Percentiles rank a stretch among this genome's conserved stretches.
Conservation (phyloP, 2,329 filamentous ascomycete genomes). For the Arthrocladium fulminans region DNA sequence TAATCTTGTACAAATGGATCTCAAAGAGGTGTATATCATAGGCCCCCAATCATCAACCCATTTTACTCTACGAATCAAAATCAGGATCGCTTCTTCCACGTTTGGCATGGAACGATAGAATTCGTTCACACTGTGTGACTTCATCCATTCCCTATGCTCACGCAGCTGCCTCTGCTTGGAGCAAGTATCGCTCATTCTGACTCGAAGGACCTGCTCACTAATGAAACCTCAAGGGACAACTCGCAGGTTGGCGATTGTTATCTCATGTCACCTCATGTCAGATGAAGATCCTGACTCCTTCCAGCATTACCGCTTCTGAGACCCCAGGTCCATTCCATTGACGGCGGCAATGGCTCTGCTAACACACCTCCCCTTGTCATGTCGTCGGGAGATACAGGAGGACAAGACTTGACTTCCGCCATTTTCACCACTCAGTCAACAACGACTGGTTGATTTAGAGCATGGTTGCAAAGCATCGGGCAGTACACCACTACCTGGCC, state of each 20-base stretch:
- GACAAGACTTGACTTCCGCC: slow-evolving; percentile 21
- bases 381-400: slow-evolving; percentile 19
- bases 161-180: neutral
- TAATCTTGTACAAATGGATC: no score
- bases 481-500: no score
- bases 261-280: slow-evolving; percentile 37
- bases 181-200: neutral
- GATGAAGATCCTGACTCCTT: slow-evolving; percentile 37
- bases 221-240: neutral
- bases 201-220: neutral
- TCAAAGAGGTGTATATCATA: no score
- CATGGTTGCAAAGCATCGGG: no score
- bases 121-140: no score
- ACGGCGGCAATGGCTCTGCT: slow-evolving; percentile 22
- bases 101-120: no score
- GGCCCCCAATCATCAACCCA: no score
- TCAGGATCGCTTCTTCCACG: no score
- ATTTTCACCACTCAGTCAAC: slow-evolving; percentile 28
- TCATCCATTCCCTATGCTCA: neutral
- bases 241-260: slow-evolving; percentile 39
- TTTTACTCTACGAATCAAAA: no score
- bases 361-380: slow-evolving; percentile 22
- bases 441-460: slow-evolving; percentile 36
- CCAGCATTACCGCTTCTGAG: slow-evolving; percentile 44
- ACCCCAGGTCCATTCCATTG: slow-evolving; percentile 40